Evolutionary conservation across 2,329 filamentous ascomycete species (phyloP), one percentile per base, ranked within the genome.

Genomic region (Pseudopithomyces maydicus): DNA sequence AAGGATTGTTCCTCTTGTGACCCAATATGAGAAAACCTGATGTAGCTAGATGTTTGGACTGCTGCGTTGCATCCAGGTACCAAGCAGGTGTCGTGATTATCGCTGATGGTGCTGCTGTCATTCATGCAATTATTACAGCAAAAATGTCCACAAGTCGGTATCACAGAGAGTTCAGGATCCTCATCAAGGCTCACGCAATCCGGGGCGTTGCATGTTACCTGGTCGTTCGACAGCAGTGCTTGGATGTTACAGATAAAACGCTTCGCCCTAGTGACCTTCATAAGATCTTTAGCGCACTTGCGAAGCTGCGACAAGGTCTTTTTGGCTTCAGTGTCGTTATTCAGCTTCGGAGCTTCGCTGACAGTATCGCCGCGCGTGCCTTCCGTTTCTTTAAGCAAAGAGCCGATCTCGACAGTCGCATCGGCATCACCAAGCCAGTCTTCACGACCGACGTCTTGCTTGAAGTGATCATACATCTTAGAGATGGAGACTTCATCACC

Each of bases 71-170:
- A 74, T 8, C 52, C 56, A 4, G 49, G 17, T 6, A 62, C 45
- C 2, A 72, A 57, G 32, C 71, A 75, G 1, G 43, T 42, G 26
- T 70, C 65, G 14, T 58, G 52, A 15, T 71, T 55, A 59, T 29
- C 8, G 26, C 26, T 70, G 65, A 66, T 58, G 6, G 7, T 29
- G 26, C 26, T 70, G 65, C 66, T 58, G 6, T 8, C 23, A 3
- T 35, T 7, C 1, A 75, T 48, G 52, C 73, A 74, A 0, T 32
- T 15, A 1, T 56, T 29, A 20, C 73, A 74, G 3, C 62, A 66
- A 2, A 59, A 57, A 38, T 74, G 72, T 2, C 72, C 72, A 35
- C 71, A 74, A 12, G 65, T 58, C 1, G 64, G 58, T 8, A 66
- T 54, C 15, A 69, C n/a, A 26, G 57, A 64, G 0, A 72, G 42